Evolutionary conservation across 805 yeast species (phyloP), one percentile per base, ranked within the genome.

Genomic region (Saturnispora hagleri): DNA sequence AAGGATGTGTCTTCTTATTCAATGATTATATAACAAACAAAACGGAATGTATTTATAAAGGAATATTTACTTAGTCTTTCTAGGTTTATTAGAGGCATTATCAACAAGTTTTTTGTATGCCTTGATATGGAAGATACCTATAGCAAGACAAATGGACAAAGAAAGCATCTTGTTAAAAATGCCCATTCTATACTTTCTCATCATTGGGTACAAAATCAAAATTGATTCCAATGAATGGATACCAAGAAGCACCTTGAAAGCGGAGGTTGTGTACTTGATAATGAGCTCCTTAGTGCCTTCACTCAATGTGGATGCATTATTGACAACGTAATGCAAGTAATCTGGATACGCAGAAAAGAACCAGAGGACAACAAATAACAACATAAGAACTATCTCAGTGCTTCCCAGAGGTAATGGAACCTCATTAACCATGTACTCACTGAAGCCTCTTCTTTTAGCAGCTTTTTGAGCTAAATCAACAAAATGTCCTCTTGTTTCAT

Each of bases 381-480:
- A 31, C 35, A 57, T n/a, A 34, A 61, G 65, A 12, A 65, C 51
- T 40, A 74, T 73, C 41, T 72, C 74, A 41, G 70, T 70, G 52
- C 86, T 66, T 58, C 74, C 80, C 2, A 41, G 22, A 3, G 57
- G 47, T 8, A 46, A 31, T 20, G 61, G 61, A 1, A 58, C 50
- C 12, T 47, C 46, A 36, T 49, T 53, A 10, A 58, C 44, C 12
- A 51, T 13, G 50, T 72, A 64, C 53, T 80, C 82, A 2, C 89
- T 77, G 57, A 68, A 76, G 2, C 83, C 83, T 52, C 84, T 69
- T 53, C 78, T 76, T 4, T 61, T 66, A 3, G 96, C 95, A 2
- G 91, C 80, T 40, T 73, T 74, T 59, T 79, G 77, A 34, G 95
- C 93, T 95, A 89, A 85, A 20, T 75, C 72, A 17, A 83, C 80